Conservation (phyloP, 257 asterid genomes). For the Sherardia arvensis region DNA sequence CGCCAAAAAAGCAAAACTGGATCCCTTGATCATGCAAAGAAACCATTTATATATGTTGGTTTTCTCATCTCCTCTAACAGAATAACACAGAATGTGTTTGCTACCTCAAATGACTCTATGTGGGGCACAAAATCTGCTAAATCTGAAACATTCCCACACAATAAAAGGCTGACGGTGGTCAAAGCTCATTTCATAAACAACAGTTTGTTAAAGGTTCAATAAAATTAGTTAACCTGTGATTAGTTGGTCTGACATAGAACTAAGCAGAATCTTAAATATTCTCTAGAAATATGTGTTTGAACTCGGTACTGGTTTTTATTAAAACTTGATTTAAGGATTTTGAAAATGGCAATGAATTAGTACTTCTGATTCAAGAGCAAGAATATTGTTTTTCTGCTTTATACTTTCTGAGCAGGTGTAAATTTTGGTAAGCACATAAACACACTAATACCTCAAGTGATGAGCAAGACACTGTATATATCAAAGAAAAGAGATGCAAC, state of each 20-base stretch:
- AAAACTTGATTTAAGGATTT: constrained; percentile 2
- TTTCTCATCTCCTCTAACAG: constrained; percentile 14
- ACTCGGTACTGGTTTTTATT: background rate
- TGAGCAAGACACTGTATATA: too few species aligned
- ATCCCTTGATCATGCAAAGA: constrained; percentile 10
- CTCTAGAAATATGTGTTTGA: background rate
- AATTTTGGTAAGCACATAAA: too few species aligned
- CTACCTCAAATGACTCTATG: constrained; percentile 31
- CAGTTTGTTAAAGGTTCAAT: background rate
- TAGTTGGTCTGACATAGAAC: background rate
- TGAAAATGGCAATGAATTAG: background rate
- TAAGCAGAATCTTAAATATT: constrained; percentile 3
- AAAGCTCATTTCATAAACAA: background rate
- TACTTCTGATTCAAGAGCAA: background rate
- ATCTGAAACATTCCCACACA: constrained; percentile 39
- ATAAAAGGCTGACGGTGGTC: constrained; percentile 31
- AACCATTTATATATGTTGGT: constrained; percentile 17
- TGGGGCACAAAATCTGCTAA: constrained; percentile 43
- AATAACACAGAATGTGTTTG: constrained; percentile 18
- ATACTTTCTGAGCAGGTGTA: too few species aligned
- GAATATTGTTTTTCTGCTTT: background rate
- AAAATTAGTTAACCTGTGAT: background rate
- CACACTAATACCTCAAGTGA: too few species aligned
- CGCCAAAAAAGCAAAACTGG: constrained; percentile 2
- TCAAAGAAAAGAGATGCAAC: too few species aligned